phyloP scores from a whole-genome alignment of 2,329 filamentous ascomycete species.

The Stemphylium lycopersici region DNA sequence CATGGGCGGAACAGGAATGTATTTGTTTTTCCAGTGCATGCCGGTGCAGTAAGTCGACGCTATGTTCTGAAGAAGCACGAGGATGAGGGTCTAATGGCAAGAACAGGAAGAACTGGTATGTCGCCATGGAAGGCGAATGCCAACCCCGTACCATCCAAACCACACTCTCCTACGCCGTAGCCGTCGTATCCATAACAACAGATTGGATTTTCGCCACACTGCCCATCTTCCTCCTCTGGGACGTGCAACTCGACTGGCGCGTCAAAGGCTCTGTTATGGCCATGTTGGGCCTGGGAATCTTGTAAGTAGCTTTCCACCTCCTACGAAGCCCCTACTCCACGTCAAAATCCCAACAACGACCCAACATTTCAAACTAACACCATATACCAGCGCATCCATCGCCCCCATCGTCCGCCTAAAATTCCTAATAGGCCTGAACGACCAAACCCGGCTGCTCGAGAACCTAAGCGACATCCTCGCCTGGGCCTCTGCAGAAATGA shows the following conservation, averaged over 20 bases:
- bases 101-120: conserved; percentile 6
- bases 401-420: conserved; percentile 13
- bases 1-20: conserved; percentile 12
- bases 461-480: conserved; percentile 11
- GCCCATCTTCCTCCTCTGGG: conserved; percentile 11
- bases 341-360: too few relatives aligned
- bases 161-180: conserved; percentile 8
- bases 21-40: conserved; percentile 10
- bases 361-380: not conserved
- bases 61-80: not conserved
- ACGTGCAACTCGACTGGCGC: conserved; percentile 13
- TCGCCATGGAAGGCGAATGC: not conserved
- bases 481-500: conserved; percentile 13
- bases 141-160: conserved; percentile 8
- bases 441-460: not conserved
- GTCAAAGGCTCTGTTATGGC: conserved; percentile 9
- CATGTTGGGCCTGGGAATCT: conserved; percentile 11
- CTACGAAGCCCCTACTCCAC: not conserved
- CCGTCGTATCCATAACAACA: conserved; percentile 7
- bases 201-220: conserved; percentile 13
- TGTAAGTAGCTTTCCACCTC: not conserved
- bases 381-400: conserved; percentile 3
- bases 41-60: conserved; percentile 3
- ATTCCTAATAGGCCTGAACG: conserved; percentile 10
- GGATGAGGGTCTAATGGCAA: not conserved